Evolutionary conservation across 1,284 basidiomycete genomes (phyloP).

Genomic region (Tilletiopsis washingtonensis): DNA sequence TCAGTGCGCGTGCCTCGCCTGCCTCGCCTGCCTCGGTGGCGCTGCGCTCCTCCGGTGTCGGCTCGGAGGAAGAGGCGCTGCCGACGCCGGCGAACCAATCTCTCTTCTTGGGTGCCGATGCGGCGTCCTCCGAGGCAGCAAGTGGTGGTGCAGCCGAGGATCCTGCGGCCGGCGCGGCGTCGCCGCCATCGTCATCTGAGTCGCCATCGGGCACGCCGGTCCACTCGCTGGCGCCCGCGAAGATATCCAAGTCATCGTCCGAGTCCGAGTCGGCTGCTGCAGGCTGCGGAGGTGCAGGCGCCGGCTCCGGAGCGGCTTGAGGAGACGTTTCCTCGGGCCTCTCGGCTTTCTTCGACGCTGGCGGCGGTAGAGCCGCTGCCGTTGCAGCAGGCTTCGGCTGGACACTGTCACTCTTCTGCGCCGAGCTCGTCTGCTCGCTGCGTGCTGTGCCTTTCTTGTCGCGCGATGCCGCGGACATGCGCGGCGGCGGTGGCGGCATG

Average conservation of each 20-base stretch:
- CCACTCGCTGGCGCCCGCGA: conserved; percentile 76
- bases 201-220: conserved; percentile 57
- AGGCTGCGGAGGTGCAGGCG: background rate
- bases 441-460: background rate
- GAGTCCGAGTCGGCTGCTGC: conserved; percentile 15
- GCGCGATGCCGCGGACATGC: background rate
- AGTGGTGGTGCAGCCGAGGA: too few relatives aligned
- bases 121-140: background rate
- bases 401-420: background rate
- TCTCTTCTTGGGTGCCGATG: background rate
- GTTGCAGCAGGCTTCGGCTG: background rate
- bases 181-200: conserved; percentile 50
- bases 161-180: conserved; percentile 12
- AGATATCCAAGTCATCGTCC: conserved; percentile 59
- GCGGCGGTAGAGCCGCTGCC: background rate
- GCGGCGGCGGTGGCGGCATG: background rate
- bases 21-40: background rate
- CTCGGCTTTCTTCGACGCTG: background rate
- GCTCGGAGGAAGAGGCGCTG: background rate
- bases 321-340: background rate
- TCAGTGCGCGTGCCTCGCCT: background rate
- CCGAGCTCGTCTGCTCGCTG: background rate
- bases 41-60: background rate
- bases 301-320: background rate
- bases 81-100: conserved; percentile 9